Percentiles rank a stretch among this genome's conserved stretches.
Evolutionary conservation across 768 basidiomycete genomes (phyloP).

Genomic region (Rhodosporidiobolus odoratus): DNA sequence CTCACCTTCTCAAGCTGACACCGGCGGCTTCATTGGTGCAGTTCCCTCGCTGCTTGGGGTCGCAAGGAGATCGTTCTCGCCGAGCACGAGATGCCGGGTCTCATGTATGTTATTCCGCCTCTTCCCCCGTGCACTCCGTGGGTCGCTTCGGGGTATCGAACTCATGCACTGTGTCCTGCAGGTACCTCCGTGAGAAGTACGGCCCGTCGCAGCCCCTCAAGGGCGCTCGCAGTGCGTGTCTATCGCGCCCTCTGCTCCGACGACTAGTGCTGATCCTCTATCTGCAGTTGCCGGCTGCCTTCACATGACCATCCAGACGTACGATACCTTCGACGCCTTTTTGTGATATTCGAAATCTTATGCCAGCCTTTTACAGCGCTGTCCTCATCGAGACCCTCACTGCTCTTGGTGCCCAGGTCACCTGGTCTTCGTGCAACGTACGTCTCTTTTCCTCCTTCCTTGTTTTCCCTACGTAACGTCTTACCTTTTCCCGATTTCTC

Average conservation of each 20-base stretch:
- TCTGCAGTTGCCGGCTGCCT: constrained; percentile 71
- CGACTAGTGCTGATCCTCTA: neutral
- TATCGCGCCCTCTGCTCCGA: neutral
- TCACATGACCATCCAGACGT: constrained; percentile 76
- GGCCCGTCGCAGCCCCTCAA: constrained; percentile 74
- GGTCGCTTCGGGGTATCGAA: too few species aligned
- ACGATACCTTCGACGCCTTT: neutral
- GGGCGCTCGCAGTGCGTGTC: constrained; percentile 67
- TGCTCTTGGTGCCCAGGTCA: constrained; percentile 89
- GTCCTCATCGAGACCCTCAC: constrained; percentile 90
- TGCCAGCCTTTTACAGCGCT: constrained; percentile 2
- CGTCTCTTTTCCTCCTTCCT: neutral
- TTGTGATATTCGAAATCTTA: neutral
- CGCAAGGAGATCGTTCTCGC: constrained; percentile 99
- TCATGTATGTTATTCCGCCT: constrained; percentile 32
- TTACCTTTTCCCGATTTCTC: neutral
- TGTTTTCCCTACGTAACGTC: constrained; percentile 9
- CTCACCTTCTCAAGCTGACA: constrained; percentile 26
- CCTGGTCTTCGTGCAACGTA: constrained; percentile 65
- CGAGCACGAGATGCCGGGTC: constrained; percentile 57
- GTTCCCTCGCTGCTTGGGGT: constrained; percentile 97
- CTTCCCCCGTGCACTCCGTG: neutral
- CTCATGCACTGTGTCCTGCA: neutral
- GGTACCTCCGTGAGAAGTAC: constrained; percentile 55
- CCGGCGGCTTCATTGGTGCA: too few species aligned